Base-by-base conservation (phyloP, 2,329 filamentous ascomycete genomes). In the Fragosphaeria purpurea region DNA sequence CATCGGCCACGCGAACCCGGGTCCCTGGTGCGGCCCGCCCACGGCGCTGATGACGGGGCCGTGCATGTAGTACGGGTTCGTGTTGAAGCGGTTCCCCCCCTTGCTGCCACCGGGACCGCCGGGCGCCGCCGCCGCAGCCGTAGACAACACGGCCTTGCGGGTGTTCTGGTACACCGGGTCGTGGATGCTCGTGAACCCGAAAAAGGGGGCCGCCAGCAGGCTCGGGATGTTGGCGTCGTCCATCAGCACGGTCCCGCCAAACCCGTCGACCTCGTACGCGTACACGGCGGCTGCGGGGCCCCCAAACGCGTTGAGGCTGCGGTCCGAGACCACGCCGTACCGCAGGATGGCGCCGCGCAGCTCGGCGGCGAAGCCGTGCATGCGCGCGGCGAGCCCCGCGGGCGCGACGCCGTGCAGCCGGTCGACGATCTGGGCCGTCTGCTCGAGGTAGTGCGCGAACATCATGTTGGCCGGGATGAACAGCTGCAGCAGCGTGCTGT, bases 381-480 rank as follows among this genome's bases (percentile, higher is more conserved):
- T 87, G 52, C 73, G 64, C 4, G 65, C 13, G 3, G 41, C 49
- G 1, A 85, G 68, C 62, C 75, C 49, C 79, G 70, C 0, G 0
- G 54, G 56, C 2, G 52, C 54, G 10, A 64, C 59, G 13, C 41
- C 45, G 7, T 71, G 67, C 5, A 76, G 62, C 6, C 58, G 57
- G 31, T 66, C 62, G 65, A 75, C 73, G 53, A 77, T 69, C 56
- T 65, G 52, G 61, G 72, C 60, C 59, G 74, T 64, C 0, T 72
- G 68, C 9, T 68, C 67, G 4, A 89, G 73, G 58, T 81, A 85
- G 30, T 75, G 69, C 35, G 82, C 73, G 57, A 88, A 82, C 83
- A 88, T 86, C 83, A 88, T 88, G 64, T 96, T 97, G 35, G 86
- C 83, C 0, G 91, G 91, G 59, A 96, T 86, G 59, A 94, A 82